Evolutionary conservation across 306 rosid genomes (phyloP), one percentile per base, ranked within the genome.

Genomic region (Mimosa pudica): DNA sequence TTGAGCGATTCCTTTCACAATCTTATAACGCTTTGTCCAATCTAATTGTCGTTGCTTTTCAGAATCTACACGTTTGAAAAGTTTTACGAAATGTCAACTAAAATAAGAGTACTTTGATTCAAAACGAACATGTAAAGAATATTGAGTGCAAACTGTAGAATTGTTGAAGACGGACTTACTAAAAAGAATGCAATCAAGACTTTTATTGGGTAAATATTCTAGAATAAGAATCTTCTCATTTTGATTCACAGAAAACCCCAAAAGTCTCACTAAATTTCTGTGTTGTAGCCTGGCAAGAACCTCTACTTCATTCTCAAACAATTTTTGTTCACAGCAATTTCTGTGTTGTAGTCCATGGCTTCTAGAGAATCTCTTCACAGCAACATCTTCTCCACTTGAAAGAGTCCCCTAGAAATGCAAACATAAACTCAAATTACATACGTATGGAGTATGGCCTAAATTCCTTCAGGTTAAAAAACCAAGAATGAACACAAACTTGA

Each of bases 11-110:
- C 11, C 1, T 18, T 18, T 7, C 1, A n/a, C 8, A 2, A 55
- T 55, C 8, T 7, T 55, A 7, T 7, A n/a, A 6, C 62, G 32
- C 75, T 88, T 86, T 42, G 45, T 67, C 92, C 93, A 89, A 74
- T 87, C 78, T 30, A 91, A 46, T 20, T 20, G n/a, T 44, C 80
- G 55, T 85, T 79, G 79, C 67, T 63, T 85, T n/a, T 68, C 52
- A 70, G 77, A 73, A 9, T 85, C 89, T 88, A 62, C 71, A 78
- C 12, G 46, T 64, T 9, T 2, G 10, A 46, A 46, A 9, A 46
- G 11, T 8, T 2, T 5, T 5, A 9, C 0, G 1, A 8, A 46
- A 7, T 10, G 2, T 8, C 2, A 8, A 10, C 30, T 46, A 10
- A 46, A 46, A 46, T 46, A 46, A 46, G 10, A 46, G 51, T 8